Evolutionary conservation across 352 stramenopile genomes (phyloP), one percentile per base, ranked within the genome.

Genomic region (Globisporangium parvum): DNA sequence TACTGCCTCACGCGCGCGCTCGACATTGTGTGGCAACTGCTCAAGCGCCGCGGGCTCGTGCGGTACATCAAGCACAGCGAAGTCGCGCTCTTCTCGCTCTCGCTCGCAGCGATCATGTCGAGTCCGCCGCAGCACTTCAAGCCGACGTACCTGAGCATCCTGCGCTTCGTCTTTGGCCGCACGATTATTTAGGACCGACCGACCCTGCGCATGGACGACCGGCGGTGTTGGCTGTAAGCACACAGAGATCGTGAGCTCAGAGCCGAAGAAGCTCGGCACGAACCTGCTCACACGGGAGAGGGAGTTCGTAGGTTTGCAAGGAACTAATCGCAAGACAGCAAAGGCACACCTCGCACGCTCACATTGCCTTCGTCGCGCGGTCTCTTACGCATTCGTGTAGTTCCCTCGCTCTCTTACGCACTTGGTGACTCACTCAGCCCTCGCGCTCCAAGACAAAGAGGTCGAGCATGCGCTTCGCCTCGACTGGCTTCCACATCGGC

Each of bases 21-120:
- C 12, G 78, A 91, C 47, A 90, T 95, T 55, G 64, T 89, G 47
- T 95, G 85, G 85, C 71, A 85, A 55, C 53, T 91, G 55, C 75
- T 92, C 47, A 80, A 86, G 69, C 79, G 73, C 44, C 66, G 71
- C 15, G 69, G 74, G 0, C 65, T 93, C 51, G 74, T 88, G n/a
- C 77, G 75, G 57, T 93, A 91, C 58, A 69, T 88, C 35, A 71
- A 79, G 45, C 68, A 89, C 68, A 86, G 70, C 58, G 78, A 95
- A 55, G 81, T 92, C 21, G 70, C 79, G 35, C 65, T 95, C 28
- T 95, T 95, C 60, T 93, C 79, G 52, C 51, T 95, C 33, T 93
- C 85, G 33, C 88, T 95, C 68, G 78, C 82, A 15, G 62, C 82
- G 39, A 93, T 93, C 66, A 90, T 93, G 80, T 91, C 82, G 42